A percentile compares a stretch with the other conserved stretches of the same genome.
These are phyloP conservation scores for Russula brevipes DNA, from an alignment of 768 basidiomycete species.

Conservation along the genomic window DNA sequence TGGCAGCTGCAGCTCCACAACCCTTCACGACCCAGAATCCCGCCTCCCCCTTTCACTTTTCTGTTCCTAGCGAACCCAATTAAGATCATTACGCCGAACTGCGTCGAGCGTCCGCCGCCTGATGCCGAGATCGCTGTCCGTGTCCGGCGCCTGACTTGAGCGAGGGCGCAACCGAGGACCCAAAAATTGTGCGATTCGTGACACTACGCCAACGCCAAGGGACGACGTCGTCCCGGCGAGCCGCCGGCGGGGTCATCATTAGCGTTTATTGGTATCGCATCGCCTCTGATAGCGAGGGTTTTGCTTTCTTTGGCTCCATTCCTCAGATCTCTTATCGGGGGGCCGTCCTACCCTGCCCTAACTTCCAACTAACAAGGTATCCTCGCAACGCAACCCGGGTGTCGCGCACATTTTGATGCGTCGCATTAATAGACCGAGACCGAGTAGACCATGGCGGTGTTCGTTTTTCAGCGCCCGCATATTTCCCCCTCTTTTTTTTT, in stretches of 20 bases:
- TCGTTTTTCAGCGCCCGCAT: neutral
- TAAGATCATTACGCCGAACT: neutral
- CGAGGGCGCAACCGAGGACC: neutral
- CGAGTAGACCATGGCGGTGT: neutral
- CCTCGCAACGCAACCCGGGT: conserved; percentile 7
- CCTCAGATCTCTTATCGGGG: neutral
- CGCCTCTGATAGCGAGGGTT: neutral
- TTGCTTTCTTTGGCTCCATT: conserved; percentile 12
- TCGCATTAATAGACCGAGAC: neutral
- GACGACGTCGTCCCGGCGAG: conserved; percentile 1
- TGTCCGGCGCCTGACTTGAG: neutral
- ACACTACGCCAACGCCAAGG: neutral
- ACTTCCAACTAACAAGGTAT: conserved; percentile 4
- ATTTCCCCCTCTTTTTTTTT: neutral
- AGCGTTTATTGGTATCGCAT: neutral
- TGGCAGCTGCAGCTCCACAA: conserved; percentile 1
- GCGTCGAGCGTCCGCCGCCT: too few species aligned
- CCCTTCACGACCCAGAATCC: conserved; percentile 14
- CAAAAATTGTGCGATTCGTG: neutral
- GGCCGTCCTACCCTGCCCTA: neutral
- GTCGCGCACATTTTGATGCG: too few species aligned
- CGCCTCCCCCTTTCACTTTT: conserved; percentile 9
- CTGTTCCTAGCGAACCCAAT: conserved; percentile 9
- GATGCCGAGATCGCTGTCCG: neutral
- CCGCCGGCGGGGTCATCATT: neutral